Percentiles rank a stretch among this genome's conserved stretches.
Conservation (phyloP, 805 yeast genomes). For the Ogataea ganodermae region DNA sequence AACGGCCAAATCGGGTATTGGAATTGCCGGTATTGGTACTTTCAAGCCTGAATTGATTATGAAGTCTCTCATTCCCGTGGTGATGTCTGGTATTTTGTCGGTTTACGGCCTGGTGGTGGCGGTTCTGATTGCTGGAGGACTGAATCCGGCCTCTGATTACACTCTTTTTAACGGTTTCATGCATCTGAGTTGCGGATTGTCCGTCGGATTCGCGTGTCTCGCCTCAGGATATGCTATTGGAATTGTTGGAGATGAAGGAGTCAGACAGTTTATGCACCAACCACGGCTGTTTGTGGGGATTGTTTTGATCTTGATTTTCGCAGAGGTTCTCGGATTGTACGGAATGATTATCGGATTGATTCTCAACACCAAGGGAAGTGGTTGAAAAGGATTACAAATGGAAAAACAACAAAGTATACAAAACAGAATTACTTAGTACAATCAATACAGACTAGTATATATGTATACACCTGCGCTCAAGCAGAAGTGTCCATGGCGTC, state of each 20-base stretch:
- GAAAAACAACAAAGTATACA: not conserved
- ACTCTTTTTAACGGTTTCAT: constrained; percentile 94
- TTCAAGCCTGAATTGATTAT: constrained; percentile 96
- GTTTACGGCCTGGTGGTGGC: constrained; percentile 97
- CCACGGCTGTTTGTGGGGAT: constrained; percentile 97
- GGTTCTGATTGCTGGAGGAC: constrained; percentile 89
- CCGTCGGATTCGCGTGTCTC: constrained; percentile 95
- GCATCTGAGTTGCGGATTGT: constrained; percentile 94
- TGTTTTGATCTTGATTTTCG: constrained; percentile 96
- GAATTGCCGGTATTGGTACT: constrained; percentile 97
- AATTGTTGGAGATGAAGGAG: constrained; percentile 99
- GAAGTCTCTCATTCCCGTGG: constrained; percentile 95
- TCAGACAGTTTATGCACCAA: constrained; percentile 95
- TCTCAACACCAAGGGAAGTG: constrained; percentile 85
- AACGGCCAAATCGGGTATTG: constrained; percentile 97
- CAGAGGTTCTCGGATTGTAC: constrained; percentile 93
- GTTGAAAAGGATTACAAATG: constrained; percentile 38
- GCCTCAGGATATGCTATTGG: constrained; percentile 98
- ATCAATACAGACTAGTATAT: constrained; percentile 1
- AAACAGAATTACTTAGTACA: constrained; percentile 1
- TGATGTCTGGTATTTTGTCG: constrained; percentile 96
- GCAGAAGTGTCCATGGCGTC: constrained; percentile 40
- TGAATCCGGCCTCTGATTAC: constrained; percentile 76
- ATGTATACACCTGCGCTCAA: constrained; percentile 5
- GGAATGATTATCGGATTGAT: constrained; percentile 96